Percentiles rank a stretch among this genome's conserved stretches.
These are phyloP conservation scores for Fusarium udum DNA, from an alignment of 2,329 filamentous ascomycete species.

Conservation along the genomic window DNA sequence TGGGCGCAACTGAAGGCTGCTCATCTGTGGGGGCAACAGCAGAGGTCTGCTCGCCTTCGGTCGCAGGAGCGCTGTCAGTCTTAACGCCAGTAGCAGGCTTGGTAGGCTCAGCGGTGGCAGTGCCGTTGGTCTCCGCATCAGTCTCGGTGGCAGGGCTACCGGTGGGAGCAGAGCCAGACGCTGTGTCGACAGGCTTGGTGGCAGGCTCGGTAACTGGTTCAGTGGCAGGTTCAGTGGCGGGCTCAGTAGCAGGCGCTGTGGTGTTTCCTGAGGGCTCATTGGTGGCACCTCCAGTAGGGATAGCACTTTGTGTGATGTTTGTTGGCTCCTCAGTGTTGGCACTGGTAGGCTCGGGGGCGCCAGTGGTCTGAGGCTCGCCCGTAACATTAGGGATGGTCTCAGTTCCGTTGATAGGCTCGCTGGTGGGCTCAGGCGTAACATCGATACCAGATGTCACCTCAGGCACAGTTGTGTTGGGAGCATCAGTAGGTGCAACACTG, in stretches of 20 bases:
- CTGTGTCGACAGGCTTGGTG: constrained; percentile 16
- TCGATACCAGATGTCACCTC: constrained; percentile 13
- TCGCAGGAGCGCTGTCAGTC: constrained; percentile 10
- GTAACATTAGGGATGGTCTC: constrained; percentile 7
- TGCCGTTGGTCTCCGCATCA: constrained; percentile 25
- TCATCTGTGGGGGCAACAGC: constrained; percentile 4
- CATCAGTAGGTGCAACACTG: constrained; percentile 8
- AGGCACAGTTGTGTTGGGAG: constrained; percentile 18
- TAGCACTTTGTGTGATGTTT: background rate
- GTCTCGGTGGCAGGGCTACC: constrained; percentile 20
- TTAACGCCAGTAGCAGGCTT: constrained; percentile 3
- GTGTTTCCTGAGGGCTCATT: constrained; percentile 5
- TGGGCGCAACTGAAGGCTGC: constrained; percentile 23
- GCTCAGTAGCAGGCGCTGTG: constrained; percentile 23
- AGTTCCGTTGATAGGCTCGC: constrained; percentile 17
- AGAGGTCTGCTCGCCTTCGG: constrained; percentile 7
- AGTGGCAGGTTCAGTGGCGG: background rate
- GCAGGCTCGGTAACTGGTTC: constrained; percentile 15
- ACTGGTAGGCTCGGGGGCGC: constrained; percentile 1
- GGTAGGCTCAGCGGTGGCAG: constrained; percentile 20
- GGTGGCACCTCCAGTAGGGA: constrained; percentile 7
- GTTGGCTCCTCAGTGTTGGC: constrained; percentile 2
- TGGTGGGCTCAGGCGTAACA: constrained; percentile 16
- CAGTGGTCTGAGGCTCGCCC: constrained; percentile 18
- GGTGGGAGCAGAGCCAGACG: background rate